Evolutionary conservation across 129 eudicot genomes (phyloP), one percentile per base, ranked within the genome.

Genomic region (Centrapalus pauciflorus): DNA sequence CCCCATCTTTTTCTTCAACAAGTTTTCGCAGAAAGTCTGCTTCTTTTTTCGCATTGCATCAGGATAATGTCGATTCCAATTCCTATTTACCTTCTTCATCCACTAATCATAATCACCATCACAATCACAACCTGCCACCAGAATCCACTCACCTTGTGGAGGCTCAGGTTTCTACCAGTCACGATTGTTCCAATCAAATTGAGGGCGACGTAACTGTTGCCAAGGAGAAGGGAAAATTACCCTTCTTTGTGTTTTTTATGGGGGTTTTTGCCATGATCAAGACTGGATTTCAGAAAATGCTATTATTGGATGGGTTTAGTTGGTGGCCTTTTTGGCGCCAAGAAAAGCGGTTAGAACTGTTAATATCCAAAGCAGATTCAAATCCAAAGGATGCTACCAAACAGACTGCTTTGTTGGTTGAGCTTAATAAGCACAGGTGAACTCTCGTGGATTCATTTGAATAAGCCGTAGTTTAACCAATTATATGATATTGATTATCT

Each of bases 391-490:
- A 89, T 72, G 88, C 91, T 6, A 72, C 72, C 5, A 80, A 75
- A 75, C 99, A 93, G 77, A 73, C 78, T 73, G 84, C 76, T 56
- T 82, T 93, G 70, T 78, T 93, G 80, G 84, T 78, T 26, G 96
- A 89, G 66, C 99, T 93, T 13, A 89, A 89, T 79, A 93, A 86
- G 51, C 86, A 86, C 64, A 86, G 89, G 99, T 92, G 24, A 26
- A 28, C 0, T 40, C 19, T 25, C 32, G 28, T n/a, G n/a, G n/a
- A n/a, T 61, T 20, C 43, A 64, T 20, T 55, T 64, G 57, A 32
- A 54, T 41, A 28, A 61, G 40, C 19, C 16, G 14, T 58, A 66
- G 45, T 66, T 19, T 65, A n/a, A 24, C 26, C 20, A 45, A 45
- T 1, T 8, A 43, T 41, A 16, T 41, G 1, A 12, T 41, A 23